These are phyloP conservation scores for Microstegium vimineum DNA, from an alignment of 176 grass and related monocot species.

Conservation along the genomic window DNA sequence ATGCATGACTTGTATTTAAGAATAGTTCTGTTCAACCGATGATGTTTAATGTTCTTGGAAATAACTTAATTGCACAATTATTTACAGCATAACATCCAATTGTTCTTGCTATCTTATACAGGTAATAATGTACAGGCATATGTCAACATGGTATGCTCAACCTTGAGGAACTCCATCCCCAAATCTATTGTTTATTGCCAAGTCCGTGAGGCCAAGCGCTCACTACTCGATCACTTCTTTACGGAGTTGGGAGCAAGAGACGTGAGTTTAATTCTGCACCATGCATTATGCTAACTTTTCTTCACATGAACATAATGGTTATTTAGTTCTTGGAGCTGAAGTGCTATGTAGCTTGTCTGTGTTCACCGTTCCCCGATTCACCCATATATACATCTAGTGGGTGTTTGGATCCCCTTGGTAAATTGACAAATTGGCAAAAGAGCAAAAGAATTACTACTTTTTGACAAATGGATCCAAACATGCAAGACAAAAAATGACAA, in stretches of 20 bases:
- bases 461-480: too few species aligned
- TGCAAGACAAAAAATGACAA: too few species aligned
- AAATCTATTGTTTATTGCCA: slow-evolving; percentile 98
- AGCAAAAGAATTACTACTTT: too few species aligned
- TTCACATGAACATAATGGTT: too few species aligned
- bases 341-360: not conserved
- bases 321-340: not conserved
- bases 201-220: slow-evolving; percentile 95
- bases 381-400: too few species aligned
- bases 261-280: slow-evolving; percentile 28
- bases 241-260: slow-evolving; percentile 95
- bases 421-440: too few species aligned
- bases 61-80: not conserved
- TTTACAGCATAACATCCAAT: slow-evolving; percentile 11
- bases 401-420: too few species aligned
- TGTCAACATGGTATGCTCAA: slow-evolving; percentile 83
- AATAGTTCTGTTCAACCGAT: not conserved
- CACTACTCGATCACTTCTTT: slow-evolving; percentile 97
- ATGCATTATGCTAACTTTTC: too few species aligned
- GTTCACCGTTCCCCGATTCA: not conserved
- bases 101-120: slow-evolving; percentile 27
- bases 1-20: not conserved
- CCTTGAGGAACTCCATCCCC: slow-evolving; percentile 89
- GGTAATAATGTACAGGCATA: slow-evolving; percentile 82
- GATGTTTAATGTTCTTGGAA: not conserved